Evolutionary conservation across 2,329 filamentous ascomycete species (phyloP).

Genomic region (Pseudogymnoascus sp.): DNA sequence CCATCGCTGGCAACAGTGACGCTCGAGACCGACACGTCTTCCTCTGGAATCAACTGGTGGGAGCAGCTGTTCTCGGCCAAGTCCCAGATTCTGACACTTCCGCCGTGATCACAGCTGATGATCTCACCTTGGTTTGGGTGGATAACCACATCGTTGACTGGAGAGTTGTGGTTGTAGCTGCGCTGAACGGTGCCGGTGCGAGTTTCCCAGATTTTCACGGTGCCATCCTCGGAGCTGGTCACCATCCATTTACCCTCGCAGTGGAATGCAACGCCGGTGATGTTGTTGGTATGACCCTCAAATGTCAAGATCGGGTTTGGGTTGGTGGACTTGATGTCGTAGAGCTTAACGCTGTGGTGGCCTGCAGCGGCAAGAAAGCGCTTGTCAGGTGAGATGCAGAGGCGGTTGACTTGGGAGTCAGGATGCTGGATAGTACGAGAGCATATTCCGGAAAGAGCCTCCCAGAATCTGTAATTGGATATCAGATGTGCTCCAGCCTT

Average conservation of each 20-base stretch:
- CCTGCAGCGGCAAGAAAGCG: constrained; percentile 79
- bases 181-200: constrained; percentile 77
- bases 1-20: constrained; percentile 95
- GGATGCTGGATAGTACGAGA: constrained; percentile 96
- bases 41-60: constrained; percentile 91
- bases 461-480: constrained; percentile 71
- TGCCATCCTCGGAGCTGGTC: constrained; percentile 91
- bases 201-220: constrained; percentile 96
- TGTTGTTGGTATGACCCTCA: constrained; percentile 90
- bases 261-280: constrained; percentile 95
- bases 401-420: constrained; percentile 94
- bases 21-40: constrained; percentile 86
- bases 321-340: constrained; percentile 98
- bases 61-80: constrained; percentile 94
- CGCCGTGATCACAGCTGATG: constrained; percentile 88
- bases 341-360: constrained; percentile 85
- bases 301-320: constrained; percentile 88
- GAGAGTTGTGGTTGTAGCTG: constrained; percentile 81
- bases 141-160: constrained; percentile 98
- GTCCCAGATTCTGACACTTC: constrained; percentile 93
- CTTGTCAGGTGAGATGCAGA: constrained; percentile 98
- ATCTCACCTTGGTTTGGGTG: constrained; percentile 98
- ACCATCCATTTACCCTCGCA: constrained; percentile 99
- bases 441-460: constrained; percentile 94
- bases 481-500: constrained; percentile 10